Evolutionary conservation across 2,329 filamentous ascomycete genomes (phyloP), one percentile per base, ranked within the genome.

Genomic region (Cladosporium phlei): DNA sequence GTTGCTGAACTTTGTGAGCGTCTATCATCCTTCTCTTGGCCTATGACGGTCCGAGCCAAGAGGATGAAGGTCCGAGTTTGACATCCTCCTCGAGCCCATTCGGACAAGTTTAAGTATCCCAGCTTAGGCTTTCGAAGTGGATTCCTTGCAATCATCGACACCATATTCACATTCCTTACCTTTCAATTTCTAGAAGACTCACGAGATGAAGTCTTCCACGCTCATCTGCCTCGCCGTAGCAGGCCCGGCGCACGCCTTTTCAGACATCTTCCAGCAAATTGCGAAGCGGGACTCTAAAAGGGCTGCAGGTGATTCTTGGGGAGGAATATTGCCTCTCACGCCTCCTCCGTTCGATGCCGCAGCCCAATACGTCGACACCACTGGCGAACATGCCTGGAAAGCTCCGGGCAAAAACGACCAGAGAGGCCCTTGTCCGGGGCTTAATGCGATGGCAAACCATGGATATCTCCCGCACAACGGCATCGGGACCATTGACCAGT

Each of bases 371-470:
- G 55, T 66, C 29, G 55, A 54, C 48, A 60, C 53, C 38, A 44
- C 28, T 44, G 28, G 39, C 27, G 20, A 22, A 51, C 44, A 39
- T 39, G 16, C 37, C 8, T 64, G 62, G 39, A 52, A 53, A 6
- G 44, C 63, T 30, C 63, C 63, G 6, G 55, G 58, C 6, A 7
- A 38, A 12, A 50, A 49, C 10, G 63, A 65, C 38, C 54, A 57
- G 29, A 52, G 63, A 38, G 63, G 63, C 21, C 55, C 55, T 27
- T 66, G 63, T 30, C 62, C 63, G 3, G 63, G 63, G 19, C 43
- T 65, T 29, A 65, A 66, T 38, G 61, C 61, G 12, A 35, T 62
- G 30, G 63, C 62, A 24, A 65, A 65, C 44, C 62, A 64, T 49
- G 51, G 49, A 27, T 64, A 64, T 38, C 50, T 64, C 1, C 62